These are phyloP conservation scores for Polytrichum formosum DNA, from an alignment of 225 moss, liverwort and hornwort genomes.

Conservation along the genomic window DNA sequence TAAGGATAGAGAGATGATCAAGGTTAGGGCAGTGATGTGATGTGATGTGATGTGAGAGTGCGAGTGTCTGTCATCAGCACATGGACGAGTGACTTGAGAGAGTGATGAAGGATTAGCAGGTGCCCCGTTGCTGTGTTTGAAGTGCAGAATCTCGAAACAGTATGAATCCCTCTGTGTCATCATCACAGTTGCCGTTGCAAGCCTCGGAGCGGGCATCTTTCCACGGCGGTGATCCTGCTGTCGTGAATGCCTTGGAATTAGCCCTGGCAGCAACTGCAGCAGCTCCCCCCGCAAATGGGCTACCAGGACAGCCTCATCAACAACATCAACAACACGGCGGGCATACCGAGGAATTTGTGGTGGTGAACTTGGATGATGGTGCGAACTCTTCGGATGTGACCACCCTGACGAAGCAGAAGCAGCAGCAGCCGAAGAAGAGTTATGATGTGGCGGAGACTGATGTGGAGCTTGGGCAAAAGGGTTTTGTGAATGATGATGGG, in stretches of 20 bases:
- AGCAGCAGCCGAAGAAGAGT: constrained; percentile 7
- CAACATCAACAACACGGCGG: neutral
- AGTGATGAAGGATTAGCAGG: no score
- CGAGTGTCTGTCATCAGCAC: no score
- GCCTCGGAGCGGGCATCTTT: constrained; percentile 21
- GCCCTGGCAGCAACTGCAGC: neutral
- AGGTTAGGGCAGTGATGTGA: no score
- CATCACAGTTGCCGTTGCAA: constrained; percentile 24
- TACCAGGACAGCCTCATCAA: neutral
- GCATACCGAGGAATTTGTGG: constrained; percentile 27
- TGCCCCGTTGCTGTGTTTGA: no score
- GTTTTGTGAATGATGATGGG: neutral
- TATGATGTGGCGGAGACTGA: constrained; percentile 20
- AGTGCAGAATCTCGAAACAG: no score
- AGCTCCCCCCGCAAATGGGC: neutral
- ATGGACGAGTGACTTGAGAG: no score
- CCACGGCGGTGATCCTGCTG: constrained; percentile 25
- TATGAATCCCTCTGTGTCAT: constrained; percentile 19
- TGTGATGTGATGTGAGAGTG: no score
- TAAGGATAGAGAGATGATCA: no score
- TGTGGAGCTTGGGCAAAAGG: constrained; percentile 35
- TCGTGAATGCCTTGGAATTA: constrained; percentile 14
- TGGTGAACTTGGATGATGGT: constrained; percentile 25
- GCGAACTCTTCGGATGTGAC: constrained; percentile 19
- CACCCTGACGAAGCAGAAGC: constrained; percentile 9